Evolutionary conservation across 257 asterid species (phyloP).

Genomic region (Pogostemon cablin): DNA sequence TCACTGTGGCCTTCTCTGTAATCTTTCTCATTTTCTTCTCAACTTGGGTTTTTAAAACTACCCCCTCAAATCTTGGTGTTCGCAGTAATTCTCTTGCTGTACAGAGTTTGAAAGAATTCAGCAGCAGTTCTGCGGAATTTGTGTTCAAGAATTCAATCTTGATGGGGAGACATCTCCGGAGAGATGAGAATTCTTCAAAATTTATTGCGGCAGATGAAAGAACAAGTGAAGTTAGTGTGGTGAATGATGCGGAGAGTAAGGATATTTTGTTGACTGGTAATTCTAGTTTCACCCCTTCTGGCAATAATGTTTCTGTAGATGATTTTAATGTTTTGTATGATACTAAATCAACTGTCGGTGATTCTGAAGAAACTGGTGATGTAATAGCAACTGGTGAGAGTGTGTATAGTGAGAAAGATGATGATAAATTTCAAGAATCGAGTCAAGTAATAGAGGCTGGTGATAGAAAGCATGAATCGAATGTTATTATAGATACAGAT

Average conservation of each 20-base stretch:
- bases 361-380: neutral
- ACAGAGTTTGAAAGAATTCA: constrained; percentile 29
- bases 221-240: constrained; percentile 28
- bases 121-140: constrained; percentile 35
- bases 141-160: constrained; percentile 34
- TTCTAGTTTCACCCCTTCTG: constrained; percentile 31
- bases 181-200: constrained; percentile 31
- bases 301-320: constrained; percentile 20
- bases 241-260: constrained; percentile 2
- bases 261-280: constrained; percentile 36
- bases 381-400: neutral
- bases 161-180: constrained; percentile 22
- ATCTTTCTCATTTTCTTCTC: constrained; percentile 53
- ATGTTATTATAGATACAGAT: constrained; percentile 14
- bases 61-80: constrained; percentile 44
- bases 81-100: constrained; percentile 28
- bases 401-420: neutral
- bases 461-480: neutral
- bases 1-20: constrained; percentile 51
- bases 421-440: constrained; percentile 29
- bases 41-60: constrained; percentile 54
- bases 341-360: constrained; percentile 12
- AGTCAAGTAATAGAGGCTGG: constrained; percentile 4
- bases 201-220: constrained; percentile 11
- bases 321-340: constrained; percentile 25